phyloP scores from a whole-genome alignment of 2,329 filamentous ascomycete species.

The Penicillium sp. region DNA sequence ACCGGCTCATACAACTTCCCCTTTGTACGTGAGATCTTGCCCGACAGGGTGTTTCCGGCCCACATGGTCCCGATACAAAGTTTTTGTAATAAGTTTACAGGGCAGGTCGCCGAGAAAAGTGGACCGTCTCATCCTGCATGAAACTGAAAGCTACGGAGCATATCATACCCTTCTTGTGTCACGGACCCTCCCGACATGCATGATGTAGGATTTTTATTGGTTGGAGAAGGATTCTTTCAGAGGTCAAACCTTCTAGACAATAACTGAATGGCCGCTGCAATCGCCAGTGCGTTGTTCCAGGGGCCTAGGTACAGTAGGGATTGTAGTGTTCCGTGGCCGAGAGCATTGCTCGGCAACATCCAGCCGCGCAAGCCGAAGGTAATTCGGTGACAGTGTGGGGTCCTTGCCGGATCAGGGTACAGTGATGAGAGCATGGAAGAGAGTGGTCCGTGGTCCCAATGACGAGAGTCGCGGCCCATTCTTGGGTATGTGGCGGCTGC shows the following conservation, averaged over 20 bases:
- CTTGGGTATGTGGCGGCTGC: not conserved
- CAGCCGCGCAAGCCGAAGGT: slow-evolving; percentile 14
- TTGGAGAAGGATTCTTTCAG: not conserved
- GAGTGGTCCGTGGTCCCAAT: not conserved
- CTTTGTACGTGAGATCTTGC: slow-evolving; percentile 3
- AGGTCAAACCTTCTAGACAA: not conserved
- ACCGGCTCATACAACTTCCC: not conserved
- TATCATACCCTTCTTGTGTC: slow-evolving; percentile 16
- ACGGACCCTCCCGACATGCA: slow-evolving; percentile 18
- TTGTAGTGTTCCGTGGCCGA: not conserved
- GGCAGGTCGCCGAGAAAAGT: slow-evolving; percentile 10
- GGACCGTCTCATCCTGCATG: slow-evolving; percentile 16
- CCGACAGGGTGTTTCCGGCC: slow-evolving; percentile 2
- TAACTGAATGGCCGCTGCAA: slow-evolving; percentile 1
- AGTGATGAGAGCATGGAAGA: slow-evolving; percentile 1
- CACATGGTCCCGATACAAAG: slow-evolving; percentile 3
- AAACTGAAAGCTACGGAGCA: slow-evolving; percentile 16
- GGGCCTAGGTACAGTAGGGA: not conserved
- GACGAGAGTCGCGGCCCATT: not conserved
- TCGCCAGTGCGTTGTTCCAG: not conserved
- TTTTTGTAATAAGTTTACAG: not conserved
- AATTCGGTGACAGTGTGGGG: not conserved
- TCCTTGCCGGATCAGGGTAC: not conserved
- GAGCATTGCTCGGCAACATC: slow-evolving; percentile 5
- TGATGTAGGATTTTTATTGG: slow-evolving; percentile 13